These are phyloP conservation scores for Trifolium pratense DNA, from an alignment of 306 rosid genomes.

Conservation along the genomic window DNA sequence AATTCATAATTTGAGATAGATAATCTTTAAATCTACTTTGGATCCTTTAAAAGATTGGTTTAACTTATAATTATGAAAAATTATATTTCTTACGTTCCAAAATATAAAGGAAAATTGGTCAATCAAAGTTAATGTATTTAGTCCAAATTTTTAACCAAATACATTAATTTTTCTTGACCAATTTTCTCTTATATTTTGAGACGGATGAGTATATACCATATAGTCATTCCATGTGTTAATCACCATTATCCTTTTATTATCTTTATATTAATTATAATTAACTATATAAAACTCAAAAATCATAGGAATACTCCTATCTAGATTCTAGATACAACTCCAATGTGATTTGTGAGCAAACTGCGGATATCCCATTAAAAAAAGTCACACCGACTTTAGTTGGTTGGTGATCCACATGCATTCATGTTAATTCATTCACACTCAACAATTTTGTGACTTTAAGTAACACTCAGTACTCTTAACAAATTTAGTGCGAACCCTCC, in stretches of 20 bases:
- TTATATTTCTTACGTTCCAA: too few relatives aligned
- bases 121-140: too few relatives aligned
- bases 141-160: too few relatives aligned
- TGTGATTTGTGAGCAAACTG: background rate
- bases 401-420: background rate
- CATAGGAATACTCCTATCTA: background rate
- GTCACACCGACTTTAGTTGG: background rate
- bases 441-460: background rate
- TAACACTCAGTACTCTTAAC: too few relatives aligned
- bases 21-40: too few relatives aligned
- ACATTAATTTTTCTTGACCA: too few relatives aligned
- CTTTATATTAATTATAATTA: background rate
- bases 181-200: too few relatives aligned
- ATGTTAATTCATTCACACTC: background rate
- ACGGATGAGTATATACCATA: too few relatives aligned
- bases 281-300: background rate
- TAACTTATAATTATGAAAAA: too few relatives aligned
- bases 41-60: background rate
- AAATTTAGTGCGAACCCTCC: too few relatives aligned
- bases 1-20: background rate
- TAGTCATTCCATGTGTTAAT: background rate
- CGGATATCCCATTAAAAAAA: background rate
- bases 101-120: too few relatives aligned
- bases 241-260: background rate
- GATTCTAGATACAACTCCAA: background rate